These are phyloP conservation scores for Cornus controversa DNA, from an alignment of 148 eudicot genomes.

Conservation along the genomic window DNA sequence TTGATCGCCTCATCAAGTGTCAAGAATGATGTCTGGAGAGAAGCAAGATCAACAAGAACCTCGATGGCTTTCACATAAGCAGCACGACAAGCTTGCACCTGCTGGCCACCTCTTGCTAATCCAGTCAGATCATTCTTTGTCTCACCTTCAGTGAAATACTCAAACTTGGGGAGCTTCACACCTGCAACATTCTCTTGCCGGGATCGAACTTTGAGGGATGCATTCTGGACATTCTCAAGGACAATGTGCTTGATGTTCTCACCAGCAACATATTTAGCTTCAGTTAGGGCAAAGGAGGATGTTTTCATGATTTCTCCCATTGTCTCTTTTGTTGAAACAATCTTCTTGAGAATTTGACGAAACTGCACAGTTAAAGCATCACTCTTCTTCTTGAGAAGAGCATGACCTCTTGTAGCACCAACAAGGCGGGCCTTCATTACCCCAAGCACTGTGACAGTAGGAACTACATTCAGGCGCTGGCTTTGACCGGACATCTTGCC, in stretches of 20 bases:
- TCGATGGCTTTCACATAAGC: slow-evolving; percentile 74
- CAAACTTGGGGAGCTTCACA: slow-evolving; percentile 75
- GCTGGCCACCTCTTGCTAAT: slow-evolving; percentile 77
- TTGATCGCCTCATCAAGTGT: slow-evolving; percentile 85
- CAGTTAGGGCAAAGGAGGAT: slow-evolving; percentile 65
- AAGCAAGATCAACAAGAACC: slow-evolving; percentile 78
- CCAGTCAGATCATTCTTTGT: slow-evolving; percentile 73
- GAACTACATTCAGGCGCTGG: slow-evolving; percentile 74
- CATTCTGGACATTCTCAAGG: slow-evolving; percentile 67
- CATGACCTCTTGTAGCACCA: slow-evolving; percentile 85
- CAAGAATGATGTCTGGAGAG: slow-evolving; percentile 79
- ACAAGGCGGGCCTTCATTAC: slow-evolving; percentile 74
- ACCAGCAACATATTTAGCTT: slow-evolving; percentile 82
- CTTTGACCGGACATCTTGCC: slow-evolving; percentile 68
- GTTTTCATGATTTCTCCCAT: slow-evolving; percentile 76
- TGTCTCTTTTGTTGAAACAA: slow-evolving; percentile 66
- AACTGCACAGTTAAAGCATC: slow-evolving; percentile 80
- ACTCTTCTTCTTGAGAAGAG: slow-evolving; percentile 80
- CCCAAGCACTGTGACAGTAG: slow-evolving; percentile 78
- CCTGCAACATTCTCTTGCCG: slow-evolving; percentile 76
- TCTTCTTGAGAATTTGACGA: slow-evolving; percentile 67
- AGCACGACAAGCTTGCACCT: slow-evolving; percentile 61
- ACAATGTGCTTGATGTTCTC: slow-evolving; percentile 70
- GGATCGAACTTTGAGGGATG: slow-evolving; percentile 65
- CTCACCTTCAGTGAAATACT: slow-evolving; percentile 66